Evolutionary conservation across 2,329 filamentous ascomycete genomes (phyloP).

Genomic region (Cercospora citrullina): DNA sequence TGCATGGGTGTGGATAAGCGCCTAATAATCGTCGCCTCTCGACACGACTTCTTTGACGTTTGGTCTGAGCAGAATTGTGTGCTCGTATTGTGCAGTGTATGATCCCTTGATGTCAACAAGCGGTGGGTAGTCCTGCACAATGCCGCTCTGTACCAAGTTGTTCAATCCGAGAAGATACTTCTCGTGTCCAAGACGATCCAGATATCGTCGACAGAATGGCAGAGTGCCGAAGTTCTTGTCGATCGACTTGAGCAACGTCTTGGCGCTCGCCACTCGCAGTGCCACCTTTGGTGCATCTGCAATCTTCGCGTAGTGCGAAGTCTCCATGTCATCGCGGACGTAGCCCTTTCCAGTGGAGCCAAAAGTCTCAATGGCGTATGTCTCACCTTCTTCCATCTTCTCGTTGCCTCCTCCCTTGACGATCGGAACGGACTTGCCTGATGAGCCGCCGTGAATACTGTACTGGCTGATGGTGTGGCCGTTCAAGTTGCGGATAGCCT

Average conservation of each 20-base stretch:
- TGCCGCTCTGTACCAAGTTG: slow-evolving; percentile 56
- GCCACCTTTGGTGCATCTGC: slow-evolving; percentile 42
- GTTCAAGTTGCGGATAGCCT: slow-evolving; percentile 56
- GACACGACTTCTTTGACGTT: slow-evolving; percentile 46
- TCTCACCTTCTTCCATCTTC: slow-evolving; percentile 61
- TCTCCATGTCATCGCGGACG: slow-evolving; percentile 49
- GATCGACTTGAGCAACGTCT: slow-evolving; percentile 59
- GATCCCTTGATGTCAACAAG: slow-evolving; percentile 60
- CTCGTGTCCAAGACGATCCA: slow-evolving; percentile 63
- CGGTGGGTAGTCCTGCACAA: slow-evolving; percentile 59
- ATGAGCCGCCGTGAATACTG: slow-evolving; percentile 57
- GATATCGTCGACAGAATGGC: slow-evolving; percentile 62
- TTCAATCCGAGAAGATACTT: slow-evolving; percentile 62
- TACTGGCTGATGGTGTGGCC: slow-evolving; percentile 58
- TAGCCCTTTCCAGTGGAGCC: slow-evolving; percentile 56
- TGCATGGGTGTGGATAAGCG: background rate
- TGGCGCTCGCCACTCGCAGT: slow-evolving; percentile 54
- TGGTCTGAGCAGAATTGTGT: slow-evolving; percentile 47
- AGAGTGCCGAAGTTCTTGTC: slow-evolving; percentile 63
- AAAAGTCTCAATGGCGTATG: slow-evolving; percentile 61
- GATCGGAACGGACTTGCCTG: slow-evolving; percentile 57
- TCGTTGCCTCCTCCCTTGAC: slow-evolving; percentile 52
- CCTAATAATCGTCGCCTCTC: slow-evolving; percentile 42
- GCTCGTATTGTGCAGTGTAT: slow-evolving; percentile 66
- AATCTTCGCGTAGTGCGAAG: slow-evolving; percentile 41